Evolutionary conservation across 2,329 filamentous ascomycete species (phyloP), one percentile per base, ranked within the genome.

Genomic region (Colletotrichum theobromicola): DNA sequence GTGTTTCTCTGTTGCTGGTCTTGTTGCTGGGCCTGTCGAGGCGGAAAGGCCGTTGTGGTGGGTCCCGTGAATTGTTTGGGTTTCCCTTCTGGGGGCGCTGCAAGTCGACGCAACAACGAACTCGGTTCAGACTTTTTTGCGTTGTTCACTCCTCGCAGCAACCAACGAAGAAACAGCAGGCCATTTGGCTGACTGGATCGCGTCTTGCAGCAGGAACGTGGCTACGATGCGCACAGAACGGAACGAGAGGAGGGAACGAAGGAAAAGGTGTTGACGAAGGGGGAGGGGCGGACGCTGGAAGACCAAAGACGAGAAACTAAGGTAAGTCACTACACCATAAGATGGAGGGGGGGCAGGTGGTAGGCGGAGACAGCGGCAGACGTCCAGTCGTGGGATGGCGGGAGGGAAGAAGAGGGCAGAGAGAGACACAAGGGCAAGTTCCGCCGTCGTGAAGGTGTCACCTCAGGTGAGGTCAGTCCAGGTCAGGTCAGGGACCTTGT

Each of bases 11-110:
- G 65, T 21, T 58, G 30, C 37, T 24, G 62, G 46, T 73, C 34
- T 63, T 73, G 58, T 37, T 57, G 5, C 24, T 57, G 35, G 46
- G 65, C 66, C 70, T 63, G 65, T 72, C 65, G 18, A 66, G 46
- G 66, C 21, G 63, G 42, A 75, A 72, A 65, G 60, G 42, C 69
- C 67, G 70, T 75, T 21, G 69, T 50, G 46, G 72, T 72, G 72
- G 72, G 72, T 72, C 68, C 57, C 61, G 35, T 50, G 65, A 46
- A 46, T 67, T 75, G 69, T 75, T 75, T 75, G 68, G 72, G 68
- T 67, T 72, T 64, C 63, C 66, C 65, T 28, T 42, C 28, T 37
- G 46, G 57, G 66, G 46, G 50, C 21, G 12, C 10, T 61, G 30
- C 57, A 61, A 30, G 21, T 15, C 30, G 12, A 62, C 26, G 37